These are phyloP conservation scores for Atkinsonella hypoxylon DNA, from an alignment of 2,329 filamentous ascomycete species.

Conservation along the genomic window DNA sequence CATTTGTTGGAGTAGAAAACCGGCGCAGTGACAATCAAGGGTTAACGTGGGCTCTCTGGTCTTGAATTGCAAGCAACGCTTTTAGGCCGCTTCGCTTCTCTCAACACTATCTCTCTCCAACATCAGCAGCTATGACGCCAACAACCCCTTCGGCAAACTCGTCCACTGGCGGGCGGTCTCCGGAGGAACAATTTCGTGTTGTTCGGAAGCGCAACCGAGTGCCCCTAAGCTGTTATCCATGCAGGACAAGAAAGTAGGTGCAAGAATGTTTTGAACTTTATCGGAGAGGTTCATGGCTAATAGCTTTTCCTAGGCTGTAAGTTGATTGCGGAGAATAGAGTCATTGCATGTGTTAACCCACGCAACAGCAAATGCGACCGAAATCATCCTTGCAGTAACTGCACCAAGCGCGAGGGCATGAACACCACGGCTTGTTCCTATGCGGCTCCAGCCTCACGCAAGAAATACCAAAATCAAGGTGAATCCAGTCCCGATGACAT, in stretches of 20 bases:
- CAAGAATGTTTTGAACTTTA: neutral
- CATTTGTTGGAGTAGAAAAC: neutral
- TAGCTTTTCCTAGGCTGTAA: conserved; percentile 25
- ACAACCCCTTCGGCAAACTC: conserved; percentile 69
- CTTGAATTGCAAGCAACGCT: neutral
- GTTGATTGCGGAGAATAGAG: conserved; percentile 4
- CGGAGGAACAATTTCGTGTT: conserved; percentile 76
- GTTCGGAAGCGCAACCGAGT: conserved; percentile 87
- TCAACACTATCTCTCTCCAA: neutral
- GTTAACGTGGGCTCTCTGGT: neutral
- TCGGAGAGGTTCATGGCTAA: neutral
- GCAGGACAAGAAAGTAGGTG: conserved; percentile 76
- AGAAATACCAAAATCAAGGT: conserved; percentile 57
- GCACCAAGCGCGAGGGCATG: conserved; percentile 76
- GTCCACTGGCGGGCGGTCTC: conserved; percentile 65
- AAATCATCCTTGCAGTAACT: conserved; percentile 84
- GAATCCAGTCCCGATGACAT: conserved; percentile 74
- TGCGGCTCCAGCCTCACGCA: conserved; percentile 56
- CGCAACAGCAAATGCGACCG: conserved; percentile 78
- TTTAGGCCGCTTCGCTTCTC: neutral
- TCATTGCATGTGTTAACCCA: neutral
- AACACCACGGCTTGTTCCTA: conserved; percentile 77
- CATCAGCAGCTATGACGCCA: conserved; percentile 46
- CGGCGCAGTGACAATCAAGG: neutral
- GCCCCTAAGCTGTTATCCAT: conserved; percentile 83